phyloP scores from a whole-genome alignment of 208 protist species.

The Crithidia acanthocephali region DNA sequence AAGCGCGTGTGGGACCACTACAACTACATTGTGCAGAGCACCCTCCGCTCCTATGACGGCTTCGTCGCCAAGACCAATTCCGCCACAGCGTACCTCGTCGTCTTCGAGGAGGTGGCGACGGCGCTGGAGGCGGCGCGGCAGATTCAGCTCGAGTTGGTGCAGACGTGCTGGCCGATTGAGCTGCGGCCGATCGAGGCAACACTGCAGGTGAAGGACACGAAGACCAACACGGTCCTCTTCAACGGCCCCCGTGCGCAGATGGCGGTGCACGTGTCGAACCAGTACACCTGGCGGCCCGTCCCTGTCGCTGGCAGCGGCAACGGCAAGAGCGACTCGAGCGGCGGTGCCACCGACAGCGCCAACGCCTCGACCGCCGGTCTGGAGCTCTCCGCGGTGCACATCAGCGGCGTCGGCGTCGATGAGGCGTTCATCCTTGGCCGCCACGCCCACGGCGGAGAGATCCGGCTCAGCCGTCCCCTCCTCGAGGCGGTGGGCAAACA shows the following conservation, averaged over 20 bases:
- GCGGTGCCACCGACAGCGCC: neutral
- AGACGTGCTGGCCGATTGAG: slow-evolving; percentile 55
- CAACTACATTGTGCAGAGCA: slow-evolving; percentile 71
- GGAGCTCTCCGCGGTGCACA: slow-evolving; percentile 26
- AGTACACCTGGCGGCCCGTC: slow-evolving; percentile 31
- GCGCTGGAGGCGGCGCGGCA: slow-evolving; percentile 71
- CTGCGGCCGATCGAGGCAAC: slow-evolving; percentile 60
- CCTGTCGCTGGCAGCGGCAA: neutral
- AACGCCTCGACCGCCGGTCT: neutral
- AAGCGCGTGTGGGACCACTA: slow-evolving; percentile 61
- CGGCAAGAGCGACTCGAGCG: slow-evolving; percentile 7
- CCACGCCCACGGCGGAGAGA: slow-evolving; percentile 62
- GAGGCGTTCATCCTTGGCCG: slow-evolving; percentile 49
- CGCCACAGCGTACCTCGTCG: slow-evolving; percentile 57
- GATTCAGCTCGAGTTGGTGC: slow-evolving; percentile 63
- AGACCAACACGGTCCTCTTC: slow-evolving; percentile 59
- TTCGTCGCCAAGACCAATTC: slow-evolving; percentile 74
- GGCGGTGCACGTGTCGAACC: slow-evolving; percentile 51
- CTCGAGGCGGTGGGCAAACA: slow-evolving; percentile 36
- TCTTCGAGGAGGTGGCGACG: slow-evolving; percentile 43
- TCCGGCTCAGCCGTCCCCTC: slow-evolving; percentile 51
- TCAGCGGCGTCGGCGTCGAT: slow-evolving; percentile 65
- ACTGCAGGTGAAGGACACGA: slow-evolving; percentile 65
- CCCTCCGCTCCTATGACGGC: slow-evolving; percentile 43
- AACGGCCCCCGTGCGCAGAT: slow-evolving; percentile 70